phyloP scores from a whole-genome alignment of 257 asterid genomes.

The Lycium barbarum region DNA sequence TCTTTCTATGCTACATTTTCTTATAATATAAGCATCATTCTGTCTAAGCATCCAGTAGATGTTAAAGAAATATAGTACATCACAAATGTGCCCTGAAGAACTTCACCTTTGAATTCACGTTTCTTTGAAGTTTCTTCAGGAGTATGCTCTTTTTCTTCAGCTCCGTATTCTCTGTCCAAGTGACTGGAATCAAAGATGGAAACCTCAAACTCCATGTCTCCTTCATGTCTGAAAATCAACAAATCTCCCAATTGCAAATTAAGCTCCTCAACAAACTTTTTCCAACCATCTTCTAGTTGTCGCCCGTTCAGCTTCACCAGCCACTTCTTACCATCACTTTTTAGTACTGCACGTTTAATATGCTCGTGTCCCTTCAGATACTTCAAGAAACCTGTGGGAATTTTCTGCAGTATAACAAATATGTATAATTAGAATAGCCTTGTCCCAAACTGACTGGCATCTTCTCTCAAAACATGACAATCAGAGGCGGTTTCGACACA shows the following conservation, averaged over 20 bases:
- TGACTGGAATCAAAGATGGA: conserved; percentile 16
- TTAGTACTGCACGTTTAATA: conserved; percentile 15
- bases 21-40: too few species aligned
- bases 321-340: conserved; percentile 27
- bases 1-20: too few species aligned
- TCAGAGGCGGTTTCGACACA: neutral
- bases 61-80: too few species aligned
- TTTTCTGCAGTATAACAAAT: conserved; percentile 1
- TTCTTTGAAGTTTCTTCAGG: neutral
- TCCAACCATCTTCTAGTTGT: conserved; percentile 28
- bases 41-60: too few species aligned
- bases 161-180: neutral
- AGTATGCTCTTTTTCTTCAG: neutral
- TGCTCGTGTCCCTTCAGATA: neutral
- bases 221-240: conserved; percentile 29
- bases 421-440: neutral
- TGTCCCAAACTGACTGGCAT: neutral
- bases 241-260: conserved; percentile 30
- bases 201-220: conserved; percentile 33
- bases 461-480: neutral
- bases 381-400: conserved; percentile 30
- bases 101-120: neutral
- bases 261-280: conserved; percentile 21
- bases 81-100: neutral
- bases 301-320: conserved; percentile 18